These are phyloP conservation scores for Rhododendron vialii DNA, from an alignment of 148 eudicot genomes.

Conservation along the genomic window DNA sequence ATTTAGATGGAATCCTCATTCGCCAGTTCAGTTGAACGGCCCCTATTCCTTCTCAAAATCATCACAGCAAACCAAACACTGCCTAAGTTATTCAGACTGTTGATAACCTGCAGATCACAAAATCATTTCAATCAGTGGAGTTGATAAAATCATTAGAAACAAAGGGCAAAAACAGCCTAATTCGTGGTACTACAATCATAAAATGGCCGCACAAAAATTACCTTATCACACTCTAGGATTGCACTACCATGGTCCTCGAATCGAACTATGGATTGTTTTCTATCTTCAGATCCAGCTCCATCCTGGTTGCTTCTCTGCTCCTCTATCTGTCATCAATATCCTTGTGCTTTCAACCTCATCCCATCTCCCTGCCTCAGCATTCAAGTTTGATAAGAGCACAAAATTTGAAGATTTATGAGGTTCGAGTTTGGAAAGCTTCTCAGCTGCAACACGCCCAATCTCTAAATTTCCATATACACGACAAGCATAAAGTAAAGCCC, in stretches of 20 bases:
- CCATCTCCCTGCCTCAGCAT: constrained; percentile 72
- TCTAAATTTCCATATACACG: constrained; percentile 54
- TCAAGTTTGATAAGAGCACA: constrained; percentile 72
- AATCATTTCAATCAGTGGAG: not conserved
- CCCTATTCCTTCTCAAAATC: constrained; percentile 60
- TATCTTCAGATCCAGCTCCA: constrained; percentile 56
- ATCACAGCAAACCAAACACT: constrained; percentile 49
- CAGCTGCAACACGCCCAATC: constrained; percentile 64
- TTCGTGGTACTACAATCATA: not conserved
- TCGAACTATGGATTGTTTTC: constrained; percentile 15
- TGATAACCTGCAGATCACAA: constrained; percentile 56
- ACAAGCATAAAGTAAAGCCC: constrained; percentile 73
- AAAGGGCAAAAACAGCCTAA: not conserved
- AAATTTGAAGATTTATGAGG: constrained; percentile 61
- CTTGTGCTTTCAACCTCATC: constrained; percentile 58
- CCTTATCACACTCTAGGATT: constrained; percentile 91
- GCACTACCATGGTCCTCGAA: constrained; percentile 41
- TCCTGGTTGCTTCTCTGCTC: constrained; percentile 63
- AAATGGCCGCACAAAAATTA: constrained; percentile 17
- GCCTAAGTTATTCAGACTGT: constrained; percentile 82
- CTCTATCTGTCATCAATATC: constrained; percentile 53
- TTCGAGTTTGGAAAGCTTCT: constrained; percentile 51
- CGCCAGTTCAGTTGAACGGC: constrained; percentile 73
- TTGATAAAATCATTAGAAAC: not conserved
- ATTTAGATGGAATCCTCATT: constrained; percentile 58